Evolutionary conservation across 2,329 filamentous ascomycete genomes (phyloP), one percentile per base, ranked within the genome.

Genomic region (Cercospora zeina): DNA sequence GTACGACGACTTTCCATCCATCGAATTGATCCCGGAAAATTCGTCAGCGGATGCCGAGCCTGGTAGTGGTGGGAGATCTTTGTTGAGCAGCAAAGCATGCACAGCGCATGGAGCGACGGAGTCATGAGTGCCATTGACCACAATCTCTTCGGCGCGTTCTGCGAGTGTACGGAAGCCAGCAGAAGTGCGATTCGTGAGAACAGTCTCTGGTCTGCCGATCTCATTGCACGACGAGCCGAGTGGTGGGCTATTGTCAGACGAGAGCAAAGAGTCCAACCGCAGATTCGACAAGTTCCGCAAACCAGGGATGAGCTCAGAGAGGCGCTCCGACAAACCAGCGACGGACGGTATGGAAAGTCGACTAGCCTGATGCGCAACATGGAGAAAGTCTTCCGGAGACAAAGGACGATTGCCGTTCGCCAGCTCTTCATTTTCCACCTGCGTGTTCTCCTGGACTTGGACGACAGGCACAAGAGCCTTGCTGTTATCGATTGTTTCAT

Each of bases 321-420:
- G 69, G 19, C 79, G 75, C 54, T 80, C 74, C 1, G 79, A 80
- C 7, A 82, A 71, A 10, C 74, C 77, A 30, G 72, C 73, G 14
- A 81, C 75, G 4, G 77, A 80, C 14, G 80, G 80, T 24, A 82
- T 77, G 4, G 76, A 77, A 21, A 82, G 68, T 31, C 76, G 74
- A 27, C 80, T 77, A 66, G 81, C 73, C 68, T 81, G 79, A 9
- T 70, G 70, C n/a, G 74, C 73, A 53, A 76, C 70, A 45, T 73
- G 73, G 27, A 80, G 71, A 50, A 80, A 69, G 55, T 78, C 73
- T 37, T 78, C 72, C 13, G 77, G 75, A 5, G 78, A 79, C n/a
- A 75, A 70, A 7, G 76, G 72, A 34, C 74, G 72, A 59, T 69
- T 65, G 54, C 59, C 63, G 31, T 37, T 55, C 31, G 67, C 66